Evolutionary conservation across 2,329 filamentous ascomycete species (phyloP), one percentile per base, ranked within the genome.

Genomic region (Trichoderma sp.): DNA sequence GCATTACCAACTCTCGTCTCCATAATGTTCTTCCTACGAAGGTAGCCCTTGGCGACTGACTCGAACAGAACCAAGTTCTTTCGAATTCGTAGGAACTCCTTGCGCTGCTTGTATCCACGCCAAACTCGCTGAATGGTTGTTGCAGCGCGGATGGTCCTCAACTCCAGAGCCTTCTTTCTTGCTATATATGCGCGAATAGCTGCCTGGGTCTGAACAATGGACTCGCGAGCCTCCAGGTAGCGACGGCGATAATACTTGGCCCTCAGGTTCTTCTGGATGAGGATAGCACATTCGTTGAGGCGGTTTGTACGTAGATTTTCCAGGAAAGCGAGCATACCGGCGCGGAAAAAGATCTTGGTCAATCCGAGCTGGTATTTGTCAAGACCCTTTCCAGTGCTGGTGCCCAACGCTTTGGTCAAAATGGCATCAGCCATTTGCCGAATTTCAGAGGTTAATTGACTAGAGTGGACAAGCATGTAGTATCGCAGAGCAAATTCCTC

Each of bases 331-430:
- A 99, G 92, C 97, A 99, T 99, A 84, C 97, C 97, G 74, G 97
- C 97, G 76, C 97, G 93, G 91, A 99, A 99, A 87, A 99, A 99
- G 83, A 99, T 98, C 87, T 99, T 99, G 71, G 96, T 98, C 79
- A 98, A 88, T 86, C 97, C 97, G 78, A 99, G 91, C 86, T 99
- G 97, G 83, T 98, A 99, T 85, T 98, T 99, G 87, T 98, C 97
- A 72, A 92, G 86, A 65, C 93, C 93, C 79, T 93, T 91, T 76
- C 91, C 91, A 60, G 89, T 94, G 79, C 91, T 92, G 77, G 93
- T 92, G 75, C 94, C 96, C 35, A 99, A 89, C 1, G 95, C 97
- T 85, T 95, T 97, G 76, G 91, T 92, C 78, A 99, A 86, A 80
- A 99, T 99, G 24, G 93, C 93, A 83, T 97, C 94, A 63, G 95